Evolutionary conservation across 2,329 filamentous ascomycete species (phyloP).

Genomic region (Paraphoma sp.): DNA sequence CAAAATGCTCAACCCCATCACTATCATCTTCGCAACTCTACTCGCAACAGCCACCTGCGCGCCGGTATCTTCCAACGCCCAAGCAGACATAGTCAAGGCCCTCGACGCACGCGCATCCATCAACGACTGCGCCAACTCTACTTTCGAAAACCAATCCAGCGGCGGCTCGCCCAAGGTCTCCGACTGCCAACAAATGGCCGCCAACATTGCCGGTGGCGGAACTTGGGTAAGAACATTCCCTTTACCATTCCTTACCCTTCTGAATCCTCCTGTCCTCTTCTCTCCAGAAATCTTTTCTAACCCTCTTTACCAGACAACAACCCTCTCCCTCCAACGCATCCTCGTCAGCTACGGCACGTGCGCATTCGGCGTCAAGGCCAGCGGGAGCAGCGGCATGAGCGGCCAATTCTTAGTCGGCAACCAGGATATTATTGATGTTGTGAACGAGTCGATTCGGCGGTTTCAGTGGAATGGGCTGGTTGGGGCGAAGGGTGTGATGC

Average conservation of each 20-base stretch:
- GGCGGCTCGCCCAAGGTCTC: neutral
- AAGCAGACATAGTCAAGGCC: neutral
- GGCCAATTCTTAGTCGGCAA: neutral
- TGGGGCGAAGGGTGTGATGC: neutral
- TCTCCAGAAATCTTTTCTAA: neutral
- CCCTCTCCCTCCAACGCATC: neutral
- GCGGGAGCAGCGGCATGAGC: neutral
- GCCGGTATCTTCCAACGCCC: no score
- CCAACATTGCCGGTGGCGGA: neutral
- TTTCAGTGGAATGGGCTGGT: neutral
- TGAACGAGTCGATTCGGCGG: neutral
- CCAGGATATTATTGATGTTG: slow-evolving; percentile 1
- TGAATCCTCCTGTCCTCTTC: no score
- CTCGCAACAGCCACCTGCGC: neutral
- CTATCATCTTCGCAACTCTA: neutral
- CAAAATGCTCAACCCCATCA: neutral
- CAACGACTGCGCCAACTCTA: neutral
- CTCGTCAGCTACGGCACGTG: slow-evolving; percentile 11
- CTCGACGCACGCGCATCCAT: neutral
- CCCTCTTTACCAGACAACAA: neutral
- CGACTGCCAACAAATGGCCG: neutral
- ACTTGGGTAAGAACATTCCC: neutral
- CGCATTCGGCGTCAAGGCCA: slow-evolving; percentile 45
- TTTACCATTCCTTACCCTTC: no score
- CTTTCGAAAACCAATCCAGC: neutral